Percentiles rank a stretch among this genome's conserved stretches.
These are phyloP conservation scores for Coniochaeta ligniaria DNA, from an alignment of 2,329 filamentous ascomycete genomes.

Conservation along the genomic window DNA sequence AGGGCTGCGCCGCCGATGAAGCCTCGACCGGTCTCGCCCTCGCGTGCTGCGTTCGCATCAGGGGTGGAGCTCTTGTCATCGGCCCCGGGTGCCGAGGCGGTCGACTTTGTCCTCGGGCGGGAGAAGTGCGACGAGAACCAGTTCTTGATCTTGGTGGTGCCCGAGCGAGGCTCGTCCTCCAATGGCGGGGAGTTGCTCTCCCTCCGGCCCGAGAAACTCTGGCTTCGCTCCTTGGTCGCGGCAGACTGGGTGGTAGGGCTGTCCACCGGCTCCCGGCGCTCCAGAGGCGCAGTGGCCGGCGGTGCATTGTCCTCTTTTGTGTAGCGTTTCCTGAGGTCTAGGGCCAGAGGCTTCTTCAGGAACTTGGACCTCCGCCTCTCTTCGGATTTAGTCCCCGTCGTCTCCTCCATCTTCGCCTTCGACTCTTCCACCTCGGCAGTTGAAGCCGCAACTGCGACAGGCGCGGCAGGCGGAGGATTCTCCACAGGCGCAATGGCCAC, in stretches of 20 bases:
- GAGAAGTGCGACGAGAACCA: conserved; percentile 37
- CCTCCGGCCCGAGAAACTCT: background rate
- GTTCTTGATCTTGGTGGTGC: conserved; percentile 25
- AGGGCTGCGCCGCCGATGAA: conserved; percentile 37
- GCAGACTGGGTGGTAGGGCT: background rate
- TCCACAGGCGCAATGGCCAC: background rate
- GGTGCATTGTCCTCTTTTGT: background rate
- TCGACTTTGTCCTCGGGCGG: conserved; percentile 21
- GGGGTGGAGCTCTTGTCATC: background rate
- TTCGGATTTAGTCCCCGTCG: background rate
- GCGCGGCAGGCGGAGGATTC: background rate
- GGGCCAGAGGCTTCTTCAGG: background rate
- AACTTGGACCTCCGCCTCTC: background rate
- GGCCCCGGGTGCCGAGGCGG: conserved; percentile 5
- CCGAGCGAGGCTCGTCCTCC: conserved; percentile 9
- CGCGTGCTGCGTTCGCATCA: background rate
- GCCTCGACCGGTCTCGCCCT: conserved; percentile 9
- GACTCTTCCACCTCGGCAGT: background rate
- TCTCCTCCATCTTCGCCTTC: background rate
- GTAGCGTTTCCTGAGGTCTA: background rate
- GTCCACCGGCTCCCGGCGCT: background rate
- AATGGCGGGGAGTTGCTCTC: conserved; percentile 2
- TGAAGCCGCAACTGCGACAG: background rate
- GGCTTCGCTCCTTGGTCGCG: background rate
- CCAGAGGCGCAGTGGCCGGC: background rate